These are phyloP conservation scores for Turnera subulata DNA, from an alignment of 345 rosid species.

Conservation along the genomic window DNA sequence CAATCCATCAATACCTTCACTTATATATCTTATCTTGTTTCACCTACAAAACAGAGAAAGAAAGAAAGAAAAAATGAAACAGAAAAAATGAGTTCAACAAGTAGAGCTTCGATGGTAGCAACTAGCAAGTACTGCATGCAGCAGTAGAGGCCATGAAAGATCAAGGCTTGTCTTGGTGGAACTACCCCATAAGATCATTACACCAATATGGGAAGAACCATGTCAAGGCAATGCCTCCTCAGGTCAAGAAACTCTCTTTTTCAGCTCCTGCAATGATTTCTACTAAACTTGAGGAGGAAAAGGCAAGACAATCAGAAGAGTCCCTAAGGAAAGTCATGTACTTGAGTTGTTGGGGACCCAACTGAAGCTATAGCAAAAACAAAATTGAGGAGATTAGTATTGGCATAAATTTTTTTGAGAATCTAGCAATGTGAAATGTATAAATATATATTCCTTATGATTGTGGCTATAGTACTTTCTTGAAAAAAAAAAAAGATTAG, in stretches of 20 bases:
- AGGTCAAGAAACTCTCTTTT: slow-evolving; percentile 24
- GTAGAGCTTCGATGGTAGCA: slow-evolving; percentile 2
- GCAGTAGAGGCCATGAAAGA: slow-evolving; percentile 10
- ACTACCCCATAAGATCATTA: slow-evolving; percentile 24
- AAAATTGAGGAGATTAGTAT: too few relatives aligned
- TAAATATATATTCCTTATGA: too few relatives aligned
- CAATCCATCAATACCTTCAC: too few relatives aligned
- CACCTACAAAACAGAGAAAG: too few relatives aligned
- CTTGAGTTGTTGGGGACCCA: slow-evolving; percentile 14
- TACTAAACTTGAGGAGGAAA: slow-evolving; percentile 2
- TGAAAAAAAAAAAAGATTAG: too few relatives aligned
- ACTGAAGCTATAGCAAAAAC: neutral
- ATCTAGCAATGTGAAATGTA: too few relatives aligned
- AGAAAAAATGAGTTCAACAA: slow-evolving; percentile 4
- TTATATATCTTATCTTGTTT: too few relatives aligned
- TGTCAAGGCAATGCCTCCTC: slow-evolving; percentile 19
- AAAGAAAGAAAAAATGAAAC: too few relatives aligned
- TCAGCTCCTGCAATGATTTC: slow-evolving; percentile 15
- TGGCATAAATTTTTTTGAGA: too few relatives aligned
- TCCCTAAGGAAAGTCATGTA: slow-evolving; percentile 12
- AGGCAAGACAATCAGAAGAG: slow-evolving; percentile 4
- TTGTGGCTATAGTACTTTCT: too few relatives aligned
- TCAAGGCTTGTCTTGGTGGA: slow-evolving; percentile 11
- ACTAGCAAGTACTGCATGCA: slow-evolving; percentile 12
- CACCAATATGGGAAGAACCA: slow-evolving; percentile 34